phyloP scores from a whole-genome alignment of 1,284 basidiomycete genomes.

The Amylostereum chailletii region DNA sequence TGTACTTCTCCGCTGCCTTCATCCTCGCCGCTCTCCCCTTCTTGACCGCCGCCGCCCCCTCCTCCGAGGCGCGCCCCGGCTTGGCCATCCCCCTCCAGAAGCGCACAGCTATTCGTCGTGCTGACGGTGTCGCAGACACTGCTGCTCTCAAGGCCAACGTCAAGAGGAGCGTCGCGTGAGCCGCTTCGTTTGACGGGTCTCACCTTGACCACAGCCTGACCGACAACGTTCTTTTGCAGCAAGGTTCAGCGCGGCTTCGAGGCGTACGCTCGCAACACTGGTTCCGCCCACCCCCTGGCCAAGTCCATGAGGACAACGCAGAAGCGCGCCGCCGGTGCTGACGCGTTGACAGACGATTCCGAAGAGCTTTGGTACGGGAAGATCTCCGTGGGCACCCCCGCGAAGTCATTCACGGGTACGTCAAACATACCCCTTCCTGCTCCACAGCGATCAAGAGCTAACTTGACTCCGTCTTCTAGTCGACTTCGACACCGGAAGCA shows the following conservation, averaged over 20 bases:
- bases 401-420: slow-evolving; percentile 6
- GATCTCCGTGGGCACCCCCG: slow-evolving; percentile 8
- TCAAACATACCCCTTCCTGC: background rate
- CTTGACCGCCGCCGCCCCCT: background rate
- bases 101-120: background rate
- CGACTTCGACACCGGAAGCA: slow-evolving; percentile 21
- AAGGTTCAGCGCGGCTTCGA: slow-evolving; percentile 5
- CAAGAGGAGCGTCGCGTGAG: slow-evolving; percentile 3
- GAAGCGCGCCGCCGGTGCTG: slow-evolving; percentile 5
- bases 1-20: background rate
- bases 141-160: background rate
- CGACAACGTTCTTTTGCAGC: background rate
- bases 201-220: slow-evolving; percentile 1
- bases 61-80: background rate
- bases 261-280: slow-evolving; percentile 9
- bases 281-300: slow-evolving; percentile 3
- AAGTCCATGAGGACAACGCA: background rate
- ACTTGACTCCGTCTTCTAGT: slow-evolving; percentile 10
- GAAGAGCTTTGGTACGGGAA: slow-evolving; percentile 9
- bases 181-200: background rate
- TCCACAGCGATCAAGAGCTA: background rate
- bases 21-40: background rate
- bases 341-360: slow-evolving; percentile 7
- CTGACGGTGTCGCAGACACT: slow-evolving; percentile 1
- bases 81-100: slow-evolving; percentile 7